These are phyloP conservation scores for Cucurbitaria berberidis DNA, from an alignment of 2,329 filamentous ascomycete species.

Conservation along the genomic window DNA sequence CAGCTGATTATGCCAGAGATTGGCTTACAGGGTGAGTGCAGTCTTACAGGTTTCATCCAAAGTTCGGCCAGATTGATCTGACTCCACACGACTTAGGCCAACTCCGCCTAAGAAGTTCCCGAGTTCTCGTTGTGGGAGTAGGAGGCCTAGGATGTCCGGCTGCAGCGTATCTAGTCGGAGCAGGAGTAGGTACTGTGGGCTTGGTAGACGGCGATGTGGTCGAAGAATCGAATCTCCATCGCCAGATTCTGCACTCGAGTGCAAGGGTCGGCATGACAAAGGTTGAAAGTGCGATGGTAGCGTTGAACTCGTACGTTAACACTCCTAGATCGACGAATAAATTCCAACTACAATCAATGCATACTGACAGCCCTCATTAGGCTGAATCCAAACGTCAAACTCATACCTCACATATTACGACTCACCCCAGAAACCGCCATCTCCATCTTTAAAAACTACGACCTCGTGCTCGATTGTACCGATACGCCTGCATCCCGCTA, in stretches of 20 bases:
- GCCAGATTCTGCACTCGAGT: slow-evolving; percentile 83
- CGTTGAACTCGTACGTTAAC: slow-evolving; percentile 52
- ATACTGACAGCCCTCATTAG: slow-evolving; percentile 49
- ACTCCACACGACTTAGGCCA: slow-evolving; percentile 64
- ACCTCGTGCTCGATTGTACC: slow-evolving; percentile 91
- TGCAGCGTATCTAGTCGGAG: slow-evolving; percentile 88
- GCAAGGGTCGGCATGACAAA: slow-evolving; percentile 75
- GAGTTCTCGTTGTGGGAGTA: slow-evolving; percentile 81
- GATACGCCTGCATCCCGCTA: slow-evolving; percentile 93
- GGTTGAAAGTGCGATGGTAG: slow-evolving; percentile 70
- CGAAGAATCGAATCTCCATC: slow-evolving; percentile 88
- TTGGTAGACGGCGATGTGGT: slow-evolving; percentile 88
- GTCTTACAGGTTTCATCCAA: not conserved
- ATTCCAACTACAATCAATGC: too few species aligned
- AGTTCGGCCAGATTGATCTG: not conserved
- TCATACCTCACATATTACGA: slow-evolving; percentile 67
- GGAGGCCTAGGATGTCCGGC: slow-evolving; percentile 93
- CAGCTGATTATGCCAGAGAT: slow-evolving; percentile 88
- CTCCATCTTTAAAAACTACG: slow-evolving; percentile 71
- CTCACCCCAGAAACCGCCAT: slow-evolving; percentile 73
- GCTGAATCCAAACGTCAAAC: slow-evolving; percentile 74
- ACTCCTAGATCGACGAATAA: not conserved
- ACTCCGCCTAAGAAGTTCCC: slow-evolving; percentile 70
- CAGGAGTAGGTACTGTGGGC: slow-evolving; percentile 82
- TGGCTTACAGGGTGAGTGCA: slow-evolving; percentile 70